phyloP scores from a whole-genome alignment of 441 rosid genomes.

The Rhodomyrtus psidioides region DNA sequence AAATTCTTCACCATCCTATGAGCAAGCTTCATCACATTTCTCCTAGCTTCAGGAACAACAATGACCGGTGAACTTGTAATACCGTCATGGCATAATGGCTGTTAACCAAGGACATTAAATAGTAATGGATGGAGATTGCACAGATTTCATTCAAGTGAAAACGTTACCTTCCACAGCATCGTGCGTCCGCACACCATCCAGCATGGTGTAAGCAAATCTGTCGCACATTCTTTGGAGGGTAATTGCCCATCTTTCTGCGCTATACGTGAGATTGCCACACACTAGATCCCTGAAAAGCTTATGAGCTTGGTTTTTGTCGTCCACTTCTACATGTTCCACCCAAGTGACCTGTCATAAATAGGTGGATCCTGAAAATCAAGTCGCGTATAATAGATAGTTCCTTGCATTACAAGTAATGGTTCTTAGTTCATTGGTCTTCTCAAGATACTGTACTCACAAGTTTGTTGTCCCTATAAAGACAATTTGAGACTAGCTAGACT shows the following conservation, averaged over 20 bases:
- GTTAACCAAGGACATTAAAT: not conserved
- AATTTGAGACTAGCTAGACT: not conserved
- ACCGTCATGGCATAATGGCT: not conserved
- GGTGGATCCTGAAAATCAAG: not conserved
- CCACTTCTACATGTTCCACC: slow-evolving; percentile 77
- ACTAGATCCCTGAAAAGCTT: slow-evolving; percentile 45
- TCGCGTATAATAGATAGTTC: not conserved
- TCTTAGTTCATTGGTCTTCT: not conserved
- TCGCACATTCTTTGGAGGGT: slow-evolving; percentile 57
- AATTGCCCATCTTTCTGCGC: slow-evolving; percentile 56
- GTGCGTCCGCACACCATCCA: not conserved
- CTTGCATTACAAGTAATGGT: not conserved
- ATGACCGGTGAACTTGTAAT: slow-evolving; percentile 9
- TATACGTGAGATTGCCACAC: slow-evolving; percentile 28
- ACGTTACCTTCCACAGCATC: slow-evolving; percentile 33
- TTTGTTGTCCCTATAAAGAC: not conserved
- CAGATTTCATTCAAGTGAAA: not conserved
- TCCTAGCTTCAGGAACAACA: slow-evolving; percentile 19
- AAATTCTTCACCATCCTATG: slow-evolving; percentile 56
- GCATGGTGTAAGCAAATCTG: slow-evolving; percentile 26
- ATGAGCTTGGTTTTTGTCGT: slow-evolving; percentile 39
- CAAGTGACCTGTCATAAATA: slow-evolving; percentile 42
- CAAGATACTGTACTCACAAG: not conserved
- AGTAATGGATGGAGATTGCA: not conserved
- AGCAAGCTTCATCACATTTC: slow-evolving; percentile 38